phyloP scores from a whole-genome alignment of 176 grass and related monocot genomes.

The Eremochloa ophiuroides region DNA sequence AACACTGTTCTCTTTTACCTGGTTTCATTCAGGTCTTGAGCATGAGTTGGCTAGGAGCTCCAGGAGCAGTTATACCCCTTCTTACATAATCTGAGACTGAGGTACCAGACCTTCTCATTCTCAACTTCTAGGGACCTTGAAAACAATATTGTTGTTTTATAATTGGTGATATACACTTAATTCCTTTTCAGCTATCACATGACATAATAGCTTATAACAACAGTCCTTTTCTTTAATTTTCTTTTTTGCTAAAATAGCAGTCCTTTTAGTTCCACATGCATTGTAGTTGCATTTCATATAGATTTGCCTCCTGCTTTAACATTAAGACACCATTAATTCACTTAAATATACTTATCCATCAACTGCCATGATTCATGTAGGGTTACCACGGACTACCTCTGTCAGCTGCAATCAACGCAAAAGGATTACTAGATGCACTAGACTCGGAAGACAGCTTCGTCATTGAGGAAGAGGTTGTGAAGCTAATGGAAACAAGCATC shows the following conservation, averaged over 20 bases:
- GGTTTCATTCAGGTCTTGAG: constrained; percentile 75
- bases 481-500: too few relatives aligned
- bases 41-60: constrained; percentile 80
- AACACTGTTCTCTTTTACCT: not conserved
- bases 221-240: not conserved
- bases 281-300: not conserved
- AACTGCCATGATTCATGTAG: constrained; percentile 7
- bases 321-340: not conserved
- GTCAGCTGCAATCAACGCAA: too few relatives aligned
- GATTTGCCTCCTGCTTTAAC: not conserved
- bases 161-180: not conserved
- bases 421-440: too few relatives aligned
- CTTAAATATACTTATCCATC: not conserved
- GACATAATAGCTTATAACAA: not conserved
- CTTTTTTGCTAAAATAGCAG: too few relatives aligned
- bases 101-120: constrained; percentile 28
- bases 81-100: constrained; percentile 64
- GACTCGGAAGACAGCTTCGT: too few relatives aligned
- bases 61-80: constrained; percentile 79
- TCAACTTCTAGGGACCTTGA: not conserved
- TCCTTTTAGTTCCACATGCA: not conserved
- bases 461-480: too few relatives aligned
- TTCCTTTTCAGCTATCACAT: not conserved
- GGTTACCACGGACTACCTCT: not conserved
- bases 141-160: not conserved